These are phyloP conservation scores for Aureobasidium melanogenum DNA, from an alignment of 2,329 filamentous ascomycete genomes.

Conservation along the genomic window DNA sequence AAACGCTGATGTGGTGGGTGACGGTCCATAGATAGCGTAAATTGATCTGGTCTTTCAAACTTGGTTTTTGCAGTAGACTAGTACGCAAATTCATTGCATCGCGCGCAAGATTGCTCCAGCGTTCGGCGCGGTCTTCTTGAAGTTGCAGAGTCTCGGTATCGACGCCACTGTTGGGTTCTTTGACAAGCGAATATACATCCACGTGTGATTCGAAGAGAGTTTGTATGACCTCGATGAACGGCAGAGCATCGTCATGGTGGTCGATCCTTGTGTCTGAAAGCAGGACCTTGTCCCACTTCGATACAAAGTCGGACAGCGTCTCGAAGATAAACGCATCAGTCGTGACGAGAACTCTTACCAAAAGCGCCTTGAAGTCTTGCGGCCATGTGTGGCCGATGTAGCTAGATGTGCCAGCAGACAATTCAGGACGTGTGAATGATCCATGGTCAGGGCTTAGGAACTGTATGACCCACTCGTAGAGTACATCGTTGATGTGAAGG, in stretches of 20 bases:
- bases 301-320: conserved; percentile 14
- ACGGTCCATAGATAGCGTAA: conserved; percentile 60
- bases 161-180: conserved; percentile 49
- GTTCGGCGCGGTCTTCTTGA: conserved; percentile 50
- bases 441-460: conserved; percentile 37
- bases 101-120: conserved; percentile 52
- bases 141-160: conserved; percentile 40
- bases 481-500: conserved; percentile 42
- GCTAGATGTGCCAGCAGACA: conserved; percentile 29
- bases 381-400: conserved; percentile 49
- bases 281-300: conserved; percentile 1
- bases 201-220: conserved; percentile 59
- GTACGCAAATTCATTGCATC: conserved; percentile 40
- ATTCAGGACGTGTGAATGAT: conserved; percentile 6
- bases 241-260: conserved; percentile 23
- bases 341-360: conserved; percentile 44
- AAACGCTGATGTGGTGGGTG: conserved; percentile 51
- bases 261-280: background rate
- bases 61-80: conserved; percentile 26
- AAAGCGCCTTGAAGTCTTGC: conserved; percentile 44
- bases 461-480: conserved; percentile 44
- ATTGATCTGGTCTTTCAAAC: conserved; percentile 31
- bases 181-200: conserved; percentile 56
- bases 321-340: conserved; percentile 48
- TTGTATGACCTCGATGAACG: conserved; percentile 46